These are phyloP conservation scores for Cymbidium sinense DNA, from an alignment of 106 monocot genomes.

Conservation along the genomic window DNA sequence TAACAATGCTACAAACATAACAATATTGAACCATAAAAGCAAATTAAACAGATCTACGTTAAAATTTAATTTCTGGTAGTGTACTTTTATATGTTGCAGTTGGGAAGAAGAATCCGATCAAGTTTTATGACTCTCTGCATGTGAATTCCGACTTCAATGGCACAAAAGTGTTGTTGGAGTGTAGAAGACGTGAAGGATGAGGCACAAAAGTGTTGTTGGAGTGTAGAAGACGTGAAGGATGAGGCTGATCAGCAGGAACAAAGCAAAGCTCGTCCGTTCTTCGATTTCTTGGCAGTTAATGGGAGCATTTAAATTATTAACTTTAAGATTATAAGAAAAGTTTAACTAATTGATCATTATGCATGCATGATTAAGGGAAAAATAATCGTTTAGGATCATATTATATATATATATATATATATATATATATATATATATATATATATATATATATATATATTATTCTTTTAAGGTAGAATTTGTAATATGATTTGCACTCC, in stretches of 20 bases:
- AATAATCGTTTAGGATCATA: no score
- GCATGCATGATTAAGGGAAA: no score
- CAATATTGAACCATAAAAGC: background rate
- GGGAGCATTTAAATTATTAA: background rate
- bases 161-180: constrained; percentile 20
- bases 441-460: no score
- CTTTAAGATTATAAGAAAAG: background rate
- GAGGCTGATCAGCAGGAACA: constrained; percentile 9
- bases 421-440: no score
- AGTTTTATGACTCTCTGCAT: constrained; percentile 77
- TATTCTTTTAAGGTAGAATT: no score
- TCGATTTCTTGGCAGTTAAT: constrained; percentile 63
- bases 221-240: constrained; percentile 22
- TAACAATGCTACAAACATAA: background rate
- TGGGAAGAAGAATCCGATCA: constrained; percentile 19
- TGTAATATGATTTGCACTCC: no score
- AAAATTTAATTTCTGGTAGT: background rate
- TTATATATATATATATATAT: no score
- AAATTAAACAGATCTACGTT: no score
- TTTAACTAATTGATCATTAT: background rate
- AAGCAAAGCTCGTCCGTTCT: constrained; percentile 32
- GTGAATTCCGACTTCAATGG: constrained; percentile 40
- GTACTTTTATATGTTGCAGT: constrained; percentile 8
- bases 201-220: constrained; percentile 20
- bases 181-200: constrained; percentile 25